Base-by-base conservation (phyloP, 1,284 basidiomycete species). In the Pulveroboletus sp. region DNA sequence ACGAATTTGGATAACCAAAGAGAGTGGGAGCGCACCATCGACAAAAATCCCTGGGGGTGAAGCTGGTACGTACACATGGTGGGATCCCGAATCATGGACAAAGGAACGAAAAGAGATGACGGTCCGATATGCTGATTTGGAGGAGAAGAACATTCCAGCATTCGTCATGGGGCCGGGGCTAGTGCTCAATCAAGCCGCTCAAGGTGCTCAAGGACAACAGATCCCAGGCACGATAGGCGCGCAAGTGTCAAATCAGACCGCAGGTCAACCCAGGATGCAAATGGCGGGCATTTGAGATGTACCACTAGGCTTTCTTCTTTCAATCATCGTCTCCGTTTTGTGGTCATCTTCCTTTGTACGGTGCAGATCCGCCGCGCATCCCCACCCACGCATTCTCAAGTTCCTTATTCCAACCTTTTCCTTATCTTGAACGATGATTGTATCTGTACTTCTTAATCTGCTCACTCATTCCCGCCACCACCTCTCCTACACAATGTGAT, bases 1-100 rank as follows among this genome's bases (percentile, higher is more conserved):
- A 59, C 88, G 92, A 60, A 78, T 96, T 62, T 99, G 96, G 96
- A 85, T 98, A 71, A 97, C 94, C 48, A 97, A 96, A 72, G 94
- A 97, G 74, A 87, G 84, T 45, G 90, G 88, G 36, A 89, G 89
- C 43, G 81, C 88, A 59, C 87, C 91, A 24, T 89, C 89, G 55
- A 87, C 92, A 68, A 96, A 96, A 77, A 89, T 94, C 28, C 84
- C 83, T n/a, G 90, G 90, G 43, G 93, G 91, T 67, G 94, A 97
- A 75, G 85, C 90, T 60, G 94, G 94, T 22, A 84, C 85, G 45
- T 96, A 96, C 76, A 92, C 93, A 44, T 93, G 90, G 78, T 96
- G 94, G 86, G 94, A 97, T 69, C 89, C 92, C 9, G 89, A 92
- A 51, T 85, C 85, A 64, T 97, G 94, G 94, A 81, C 84, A 57